Conservation (phyloP, 2,329 filamentous ascomycete genomes). For the Fusarium sp. region DNA sequence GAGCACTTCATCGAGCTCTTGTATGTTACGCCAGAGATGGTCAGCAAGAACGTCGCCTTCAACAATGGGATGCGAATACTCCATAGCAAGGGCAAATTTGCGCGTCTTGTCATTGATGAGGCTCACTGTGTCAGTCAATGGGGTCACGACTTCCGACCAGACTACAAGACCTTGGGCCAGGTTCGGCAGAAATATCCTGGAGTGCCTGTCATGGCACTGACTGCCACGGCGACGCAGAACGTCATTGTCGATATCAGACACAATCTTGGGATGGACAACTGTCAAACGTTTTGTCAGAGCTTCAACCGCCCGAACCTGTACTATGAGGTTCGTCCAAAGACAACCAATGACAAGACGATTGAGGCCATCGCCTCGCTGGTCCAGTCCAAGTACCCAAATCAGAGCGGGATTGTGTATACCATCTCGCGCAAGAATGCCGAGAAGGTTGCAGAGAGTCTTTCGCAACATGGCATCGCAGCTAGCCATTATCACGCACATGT, state of each 20-base stretch:
- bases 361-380: slow-evolving; percentile 74
- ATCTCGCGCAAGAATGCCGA: slow-evolving; percentile 88
- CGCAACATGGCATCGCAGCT: slow-evolving; percentile 75
- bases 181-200: slow-evolving; percentile 78
- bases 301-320: slow-evolving; percentile 97
- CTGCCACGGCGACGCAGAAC: slow-evolving; percentile 92
- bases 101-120: slow-evolving; percentile 95
- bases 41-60: slow-evolving; percentile 82
- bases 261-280: slow-evolving; percentile 85
- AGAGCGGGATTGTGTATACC: slow-evolving; percentile 94
- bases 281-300: slow-evolving; percentile 87
- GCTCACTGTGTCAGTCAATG: slow-evolving; percentile 99
- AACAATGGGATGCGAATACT: slow-evolving; percentile 74
- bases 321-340: slow-evolving; percentile 85
- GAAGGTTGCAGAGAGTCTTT: slow-evolving; percentile 78
- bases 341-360: slow-evolving; percentile 61
- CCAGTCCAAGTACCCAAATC: slow-evolving; percentile 72
- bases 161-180: slow-evolving; percentile 89
- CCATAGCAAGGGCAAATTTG: slow-evolving; percentile 78
- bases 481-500: slow-evolving; percentile 90
- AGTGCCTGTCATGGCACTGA: slow-evolving; percentile 94
- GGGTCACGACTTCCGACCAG: slow-evolving; percentile 97
- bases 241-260: slow-evolving; percentile 93
- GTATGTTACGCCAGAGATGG: slow-evolving; percentile 97
- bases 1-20: slow-evolving; percentile 86